Percentiles rank a stretch among this genome's conserved stretches.
Conservation (phyloP, 768 basidiomycete species). For the Neoboletus subvelutipes region DNA sequence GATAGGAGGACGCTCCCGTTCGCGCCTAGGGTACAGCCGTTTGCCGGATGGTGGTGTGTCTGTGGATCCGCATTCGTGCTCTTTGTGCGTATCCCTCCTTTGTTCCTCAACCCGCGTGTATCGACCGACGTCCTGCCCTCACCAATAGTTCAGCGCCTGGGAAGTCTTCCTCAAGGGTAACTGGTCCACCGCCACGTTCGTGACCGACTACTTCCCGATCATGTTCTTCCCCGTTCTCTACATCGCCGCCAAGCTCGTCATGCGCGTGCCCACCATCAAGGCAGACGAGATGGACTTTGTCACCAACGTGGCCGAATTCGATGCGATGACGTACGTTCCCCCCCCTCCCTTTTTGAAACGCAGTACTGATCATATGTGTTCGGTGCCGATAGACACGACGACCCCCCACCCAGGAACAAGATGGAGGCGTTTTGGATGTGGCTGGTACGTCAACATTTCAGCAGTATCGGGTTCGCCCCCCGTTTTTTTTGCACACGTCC, state of each 20-base stretch:
- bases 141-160: conserved; percentile 43
- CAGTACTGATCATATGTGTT: background rate
- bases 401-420: conserved; percentile 28
- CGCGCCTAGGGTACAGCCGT: conserved; percentile 40
- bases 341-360: background rate
- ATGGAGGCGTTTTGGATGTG: conserved; percentile 29
- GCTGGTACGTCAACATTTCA: conserved; percentile 26
- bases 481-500: background rate
- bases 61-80: conserved; percentile 29
- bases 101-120: too few relatives aligned
- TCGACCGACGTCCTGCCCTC: too few relatives aligned
- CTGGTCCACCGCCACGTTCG: conserved; percentile 40
- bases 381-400: conserved; percentile 20
- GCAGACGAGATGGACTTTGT: conserved; percentile 30
- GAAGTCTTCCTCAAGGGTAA: conserved; percentile 40
- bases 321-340: conserved; percentile 24
- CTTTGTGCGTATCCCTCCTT: conserved; percentile 32
- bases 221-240: conserved; percentile 49
- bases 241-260: conserved; percentile 25
- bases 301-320: conserved; percentile 26
- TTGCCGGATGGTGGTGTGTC: conserved; percentile 37
- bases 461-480: too few relatives aligned
- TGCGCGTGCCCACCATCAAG: conserved; percentile 5
- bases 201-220: conserved; percentile 44
- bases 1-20: conserved; percentile 49